Percentiles rank a stretch among this genome's conserved stretches.
Conservation (phyloP, 225 moss, liverwort and hornwort genomes). For the Bryoerythrophyllum caledonicum region DNA sequence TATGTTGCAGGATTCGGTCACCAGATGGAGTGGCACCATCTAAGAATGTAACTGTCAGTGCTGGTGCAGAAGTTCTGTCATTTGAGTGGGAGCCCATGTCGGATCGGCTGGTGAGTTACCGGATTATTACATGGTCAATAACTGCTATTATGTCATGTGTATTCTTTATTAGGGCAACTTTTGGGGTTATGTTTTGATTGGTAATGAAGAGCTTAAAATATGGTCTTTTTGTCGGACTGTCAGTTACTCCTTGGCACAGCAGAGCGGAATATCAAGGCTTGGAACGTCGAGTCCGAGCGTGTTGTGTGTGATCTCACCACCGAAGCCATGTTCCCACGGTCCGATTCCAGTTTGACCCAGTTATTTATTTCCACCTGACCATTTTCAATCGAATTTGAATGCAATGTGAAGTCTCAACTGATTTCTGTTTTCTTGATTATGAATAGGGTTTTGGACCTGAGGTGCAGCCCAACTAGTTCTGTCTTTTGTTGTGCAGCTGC, state of each 20-base stretch:
- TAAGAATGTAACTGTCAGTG: constrained; percentile 59
- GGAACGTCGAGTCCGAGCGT: constrained; percentile 75
- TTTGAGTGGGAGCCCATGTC: constrained; percentile 72
- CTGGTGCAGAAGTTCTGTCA: constrained; percentile 62
- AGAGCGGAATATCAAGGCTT: constrained; percentile 63
- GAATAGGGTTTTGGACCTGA: constrained; percentile 64
- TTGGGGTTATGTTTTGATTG: not conserved
- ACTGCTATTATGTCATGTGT: not conserved
- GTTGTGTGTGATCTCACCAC: constrained; percentile 66
- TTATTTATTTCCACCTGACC: not conserved
- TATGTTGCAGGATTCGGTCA: constrained; percentile 61
- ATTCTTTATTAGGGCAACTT: not conserved
- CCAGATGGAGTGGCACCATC: constrained; percentile 61
- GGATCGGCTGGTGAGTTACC: constrained; percentile 56
- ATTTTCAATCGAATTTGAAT: not conserved
- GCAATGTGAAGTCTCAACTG: not conserved
- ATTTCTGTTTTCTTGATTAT: not conserved
- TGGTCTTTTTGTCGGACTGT: not conserved
- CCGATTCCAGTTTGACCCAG: not conserved
- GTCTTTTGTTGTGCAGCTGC: constrained; percentile 68
- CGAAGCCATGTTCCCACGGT: constrained; percentile 69
- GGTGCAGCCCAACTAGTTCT: constrained; percentile 71
- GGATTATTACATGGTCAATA: not conserved
- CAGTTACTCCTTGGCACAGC: constrained; percentile 75
- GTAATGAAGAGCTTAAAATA: not conserved